phyloP scores from a whole-genome alignment of 257 asterid species.

The Thymus mandschuricus region DNA sequence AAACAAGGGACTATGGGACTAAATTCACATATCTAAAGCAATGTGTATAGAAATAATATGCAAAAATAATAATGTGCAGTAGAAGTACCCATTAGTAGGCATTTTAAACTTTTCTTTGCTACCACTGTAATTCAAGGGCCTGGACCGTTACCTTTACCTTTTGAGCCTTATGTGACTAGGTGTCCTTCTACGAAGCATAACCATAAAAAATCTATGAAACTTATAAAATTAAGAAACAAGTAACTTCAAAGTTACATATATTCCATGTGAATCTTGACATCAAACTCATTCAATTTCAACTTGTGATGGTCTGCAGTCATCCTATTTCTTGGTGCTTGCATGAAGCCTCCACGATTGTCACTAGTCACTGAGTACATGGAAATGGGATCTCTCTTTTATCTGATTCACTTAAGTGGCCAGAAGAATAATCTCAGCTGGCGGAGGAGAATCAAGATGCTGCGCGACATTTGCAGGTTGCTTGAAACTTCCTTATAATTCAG shows the following conservation, averaged over 20 bases:
- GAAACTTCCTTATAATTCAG: not conserved
- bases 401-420: constrained; percentile 91
- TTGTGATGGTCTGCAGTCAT: constrained; percentile 63
- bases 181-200: not conserved
- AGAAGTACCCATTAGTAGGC: not conserved
- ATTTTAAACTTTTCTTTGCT: not conserved
- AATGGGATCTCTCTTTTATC: constrained; percentile 87
- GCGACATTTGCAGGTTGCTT: constrained; percentile 94
- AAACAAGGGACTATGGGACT: not conserved
- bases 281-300: constrained; percentile 19
- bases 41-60: not conserved
- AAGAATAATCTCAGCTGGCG: constrained; percentile 90
- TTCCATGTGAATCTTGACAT: constrained; percentile 18
- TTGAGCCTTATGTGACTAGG: not conserved
- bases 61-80: constrained; percentile 4
- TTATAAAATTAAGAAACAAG: not conserved
- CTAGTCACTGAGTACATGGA: constrained; percentile 98
- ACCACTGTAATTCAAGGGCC: not conserved
- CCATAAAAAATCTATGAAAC: not conserved
- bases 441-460: constrained; percentile 85
- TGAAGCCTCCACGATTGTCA: constrained; percentile 87
- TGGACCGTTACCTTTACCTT: not conserved
- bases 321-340: constrained; percentile 95
- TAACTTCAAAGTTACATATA: not conserved
- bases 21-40: not conserved